Evolutionary conservation across 140 eudicot species (phyloP), one percentile per base, ranked within the genome.

Genomic region (Flaveria floridana): DNA sequence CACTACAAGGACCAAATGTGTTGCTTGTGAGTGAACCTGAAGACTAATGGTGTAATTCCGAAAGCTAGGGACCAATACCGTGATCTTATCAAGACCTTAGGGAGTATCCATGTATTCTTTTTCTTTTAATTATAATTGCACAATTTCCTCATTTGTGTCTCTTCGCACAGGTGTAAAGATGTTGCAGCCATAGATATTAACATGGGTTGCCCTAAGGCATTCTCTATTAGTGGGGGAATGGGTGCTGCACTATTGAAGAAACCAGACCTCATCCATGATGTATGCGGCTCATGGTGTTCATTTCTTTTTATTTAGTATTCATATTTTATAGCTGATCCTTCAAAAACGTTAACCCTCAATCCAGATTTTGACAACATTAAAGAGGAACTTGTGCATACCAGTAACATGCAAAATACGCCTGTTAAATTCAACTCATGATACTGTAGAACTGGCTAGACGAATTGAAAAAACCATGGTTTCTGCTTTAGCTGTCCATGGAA

Each of bases 241-340:
- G 98, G 98, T 68, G 96, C 98, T 81, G 98, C 98, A 37, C 71
- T 92, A 63, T 77, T 92, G 79, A 66, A 70, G 42, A 92, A 89
- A 82, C 98, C 98, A 41, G 96, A 92, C 62, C 96, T 90, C 76
- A 92, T 92, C 68, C 96, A 89, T 80, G 98, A 92, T 89, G 98
- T 92, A 85, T 64, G 83, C 71, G 57, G 37, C 12, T 66, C 58
- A 18, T 52, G 25, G n/a, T 58, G 3, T 72, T 78, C 13, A 7
- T 65, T 70, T 71, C 18, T 55, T 44, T 41, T 57, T 41, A 53
- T 78, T 68, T 34, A 75, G 47, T 70, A 3, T 52, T 25, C 68
- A 9, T 52, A 20, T 4, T 34, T 11, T 2, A 63, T 65, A 20
- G 56, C 70, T 52, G 48, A 58, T 26, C 20, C 23, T 71, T 77